Evolutionary conservation across 495 filamentous ascomycete species (phyloP), one percentile per base, ranked within the genome.

Genomic region (Amniculicola lignicola): DNA sequence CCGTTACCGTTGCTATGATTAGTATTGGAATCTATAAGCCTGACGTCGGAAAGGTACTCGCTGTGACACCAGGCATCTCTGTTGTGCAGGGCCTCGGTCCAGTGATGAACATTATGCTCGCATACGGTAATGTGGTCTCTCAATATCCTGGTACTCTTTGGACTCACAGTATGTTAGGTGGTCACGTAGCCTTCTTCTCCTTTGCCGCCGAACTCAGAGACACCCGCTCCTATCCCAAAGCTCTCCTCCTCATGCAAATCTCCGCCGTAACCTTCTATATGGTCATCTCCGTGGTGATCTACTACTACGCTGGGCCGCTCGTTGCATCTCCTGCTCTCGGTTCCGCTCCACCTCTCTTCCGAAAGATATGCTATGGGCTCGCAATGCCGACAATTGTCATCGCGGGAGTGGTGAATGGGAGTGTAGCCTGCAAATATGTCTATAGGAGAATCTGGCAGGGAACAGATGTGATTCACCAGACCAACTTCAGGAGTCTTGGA

Each of bases 1-100:
- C 82, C 59, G 85, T 90, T 40, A 65, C 85, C 33, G 77, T 87
- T 54, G 80, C 85, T 31, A 88, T 89, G 66, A 79, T 89, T 63
- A 72, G 71, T 44, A 25, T 44, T 37, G 27, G 15, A 35, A 19
- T 31, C 4, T 16, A 21, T 19, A 28, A 31, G 4, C 29, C 37
- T 6, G 37, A 51, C 21, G 5, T 35, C 19, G 12, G 3, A 56
- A 29, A 29, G 9, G 16, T 29, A 12, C 24, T 56, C 28, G 40
- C 36, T 25, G 51, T 39, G 18, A 54, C 51, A 7, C 21, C 45
- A 10, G 16, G 11, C 11, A 54, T 39, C 9, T 27, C 37, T 12
- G 23, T 61, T 24, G 37, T 37, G 29, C 40, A 22, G 19, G 77
- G 69, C 5, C 77, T 79, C 58, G 55, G 66, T 1, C 68, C 70